Conservation (phyloP, 2,329 filamentous ascomycete species). For the Leptographium wingfieldii region DNA sequence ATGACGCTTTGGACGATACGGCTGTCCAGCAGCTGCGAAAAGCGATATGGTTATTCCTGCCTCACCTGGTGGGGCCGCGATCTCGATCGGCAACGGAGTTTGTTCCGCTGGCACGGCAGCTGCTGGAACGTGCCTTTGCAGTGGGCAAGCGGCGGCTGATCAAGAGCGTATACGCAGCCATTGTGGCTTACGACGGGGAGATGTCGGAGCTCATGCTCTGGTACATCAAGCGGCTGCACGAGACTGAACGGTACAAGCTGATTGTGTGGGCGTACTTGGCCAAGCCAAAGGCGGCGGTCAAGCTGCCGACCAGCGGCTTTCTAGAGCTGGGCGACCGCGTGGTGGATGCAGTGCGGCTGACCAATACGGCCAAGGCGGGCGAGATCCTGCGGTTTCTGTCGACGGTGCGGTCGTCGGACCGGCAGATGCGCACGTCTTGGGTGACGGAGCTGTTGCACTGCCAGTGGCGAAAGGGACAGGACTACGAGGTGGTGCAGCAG, state of each 20-base stretch:
- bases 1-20: neutral
- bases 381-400: conserved; percentile 19
- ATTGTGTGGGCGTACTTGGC: conserved; percentile 23
- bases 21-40: conserved; percentile 2
- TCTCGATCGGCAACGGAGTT: neutral
- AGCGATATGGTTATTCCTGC: conserved; percentile 7
- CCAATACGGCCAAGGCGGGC: conserved; percentile 16
- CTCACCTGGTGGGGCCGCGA: neutral
- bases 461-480: conserved; percentile 20
- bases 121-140: conserved; percentile 19
- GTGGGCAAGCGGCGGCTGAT: conserved; percentile 11
- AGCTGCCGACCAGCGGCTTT: conserved; percentile 12
- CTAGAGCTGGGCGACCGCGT: conserved; percentile 18
- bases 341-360: conserved; percentile 19
- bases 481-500: conserved; percentile 15
- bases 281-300: conserved; percentile 14
- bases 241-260: conserved; percentile 13
- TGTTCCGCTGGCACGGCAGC: conserved; percentile 13
- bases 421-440: conserved; percentile 22
- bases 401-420: conserved; percentile 11
- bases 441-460: conserved; percentile 23
- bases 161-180: conserved; percentile 21
- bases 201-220: conserved; percentile 17
- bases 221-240: conserved; percentile 19
- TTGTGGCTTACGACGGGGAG: conserved; percentile 15